Conservation (phyloP, 768 basidiomycete genomes). For the Panaeolus cyanescens region DNA sequence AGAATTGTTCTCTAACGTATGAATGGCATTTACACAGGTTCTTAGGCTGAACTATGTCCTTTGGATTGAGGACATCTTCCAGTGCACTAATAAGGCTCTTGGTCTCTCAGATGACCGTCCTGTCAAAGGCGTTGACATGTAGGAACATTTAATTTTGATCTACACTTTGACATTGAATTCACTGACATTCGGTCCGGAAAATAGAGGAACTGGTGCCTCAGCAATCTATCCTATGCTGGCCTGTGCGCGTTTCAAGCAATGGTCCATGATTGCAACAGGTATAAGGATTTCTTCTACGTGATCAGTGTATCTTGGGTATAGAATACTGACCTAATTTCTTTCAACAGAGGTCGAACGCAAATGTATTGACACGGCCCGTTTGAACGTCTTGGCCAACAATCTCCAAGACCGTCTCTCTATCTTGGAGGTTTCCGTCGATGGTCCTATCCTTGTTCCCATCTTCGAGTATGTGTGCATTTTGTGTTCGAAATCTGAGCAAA, state of each 20-base stretch:
- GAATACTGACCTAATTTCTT: background rate
- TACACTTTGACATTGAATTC: background rate
- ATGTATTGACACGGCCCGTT: conserved; percentile 57
- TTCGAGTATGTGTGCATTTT: conserved; percentile 15
- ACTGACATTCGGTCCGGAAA: background rate
- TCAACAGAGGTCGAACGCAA: conserved; percentile 68
- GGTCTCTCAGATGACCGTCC: conserved; percentile 9
- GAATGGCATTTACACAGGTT: background rate
- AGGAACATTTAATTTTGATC: conserved; percentile 21
- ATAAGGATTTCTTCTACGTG: background rate
- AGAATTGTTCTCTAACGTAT: no score
- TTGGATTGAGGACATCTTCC: conserved; percentile 76
- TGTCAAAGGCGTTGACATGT: conserved; percentile 75
- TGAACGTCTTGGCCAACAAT: conserved; percentile 60
- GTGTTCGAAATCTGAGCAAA: background rate
- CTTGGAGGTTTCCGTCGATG: conserved; percentile 32
- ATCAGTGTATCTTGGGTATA: no score
- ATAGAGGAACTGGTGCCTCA: conserved; percentile 88
- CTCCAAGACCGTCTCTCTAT: conserved; percentile 55
- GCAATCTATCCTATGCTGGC: conserved; percentile 86
- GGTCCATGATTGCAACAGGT: conserved; percentile 77
- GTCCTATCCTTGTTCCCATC: conserved; percentile 50
- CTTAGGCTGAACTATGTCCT: conserved; percentile 83
- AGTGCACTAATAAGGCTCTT: conserved; percentile 22
- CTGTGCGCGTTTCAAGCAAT: conserved; percentile 50